Evolutionary conservation across 768 basidiomycete species (phyloP).

Genomic region (Tylopilus sp.): DNA sequence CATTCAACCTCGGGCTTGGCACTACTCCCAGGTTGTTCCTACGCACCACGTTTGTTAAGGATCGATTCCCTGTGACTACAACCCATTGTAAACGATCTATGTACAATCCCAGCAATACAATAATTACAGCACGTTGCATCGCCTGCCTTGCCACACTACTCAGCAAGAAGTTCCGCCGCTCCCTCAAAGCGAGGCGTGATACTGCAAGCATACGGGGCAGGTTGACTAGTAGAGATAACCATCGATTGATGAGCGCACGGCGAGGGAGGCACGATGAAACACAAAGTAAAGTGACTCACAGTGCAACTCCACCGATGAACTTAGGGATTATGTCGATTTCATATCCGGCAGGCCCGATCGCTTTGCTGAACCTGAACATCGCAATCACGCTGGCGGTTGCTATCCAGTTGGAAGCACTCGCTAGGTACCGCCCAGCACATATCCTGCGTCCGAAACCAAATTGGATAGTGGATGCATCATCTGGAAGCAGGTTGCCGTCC

Average conservation of each 20-base stretch:
- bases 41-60: no score
- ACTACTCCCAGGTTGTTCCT: no score
- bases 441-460: constrained; percentile 35
- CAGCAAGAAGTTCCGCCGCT: background rate
- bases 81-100: no score
- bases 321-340: constrained; percentile 21
- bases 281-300: constrained; percentile 7
- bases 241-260: background rate
- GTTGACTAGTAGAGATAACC: constrained; percentile 8
- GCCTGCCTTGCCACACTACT: background rate
- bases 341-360: constrained; percentile 20
- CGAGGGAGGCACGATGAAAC: background rate
- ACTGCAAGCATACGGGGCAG: constrained; percentile 15
- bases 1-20: no score
- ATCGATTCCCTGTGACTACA: no score
- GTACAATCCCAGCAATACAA: background rate
- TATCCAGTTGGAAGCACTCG: constrained; percentile 18
- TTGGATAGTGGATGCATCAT: constrained; percentile 20
- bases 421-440: constrained; percentile 22
- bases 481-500: constrained; percentile 17
- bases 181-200: constrained; percentile 19
- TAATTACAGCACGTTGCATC: background rate
- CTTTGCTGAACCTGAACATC: constrained; percentile 21
- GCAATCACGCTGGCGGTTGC: constrained; percentile 17
- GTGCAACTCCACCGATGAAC: constrained; percentile 11